Conservation (phyloP, 768 basidiomycete genomes). For the Mycena leptocephala region DNA sequence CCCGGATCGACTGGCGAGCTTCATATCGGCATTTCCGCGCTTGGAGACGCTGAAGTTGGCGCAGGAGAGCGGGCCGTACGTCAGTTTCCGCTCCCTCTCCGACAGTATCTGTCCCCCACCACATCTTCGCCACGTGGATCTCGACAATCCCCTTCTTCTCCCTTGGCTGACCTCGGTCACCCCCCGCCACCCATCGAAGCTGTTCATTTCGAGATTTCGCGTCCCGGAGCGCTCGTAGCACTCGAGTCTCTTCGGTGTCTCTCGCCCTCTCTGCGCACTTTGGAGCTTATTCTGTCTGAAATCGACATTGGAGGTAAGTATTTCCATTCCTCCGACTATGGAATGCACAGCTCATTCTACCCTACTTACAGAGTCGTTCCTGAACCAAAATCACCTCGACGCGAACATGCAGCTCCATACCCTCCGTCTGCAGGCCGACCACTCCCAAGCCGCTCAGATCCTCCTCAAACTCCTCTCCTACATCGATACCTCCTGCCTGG, state of each 20-base stretch:
- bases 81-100: not conserved
- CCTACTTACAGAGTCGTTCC: slow-evolving; percentile 2
- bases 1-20: not conserved
- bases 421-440: slow-evolving; percentile 27
- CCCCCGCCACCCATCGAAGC: not conserved
- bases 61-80: slow-evolving; percentile 20
- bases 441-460: slow-evolving; percentile 23
- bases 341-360: not conserved
- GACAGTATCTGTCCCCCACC: not conserved
- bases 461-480: slow-evolving; percentile 18
- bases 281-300: slow-evolving; percentile 23
- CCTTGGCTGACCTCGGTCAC: slow-evolving; percentile 10
- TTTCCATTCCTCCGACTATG: not conserved
- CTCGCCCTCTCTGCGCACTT: not conserved
- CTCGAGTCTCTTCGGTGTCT: slow-evolving; percentile 16
- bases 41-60: slow-evolving; percentile 27
- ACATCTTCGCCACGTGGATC: slow-evolving; percentile 17
- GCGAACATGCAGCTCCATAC: not conserved
- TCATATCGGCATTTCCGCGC: slow-evolving; percentile 12
- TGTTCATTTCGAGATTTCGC: slow-evolving; percentile 21
- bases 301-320: slow-evolving; percentile 16
- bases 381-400: not conserved
- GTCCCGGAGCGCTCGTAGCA: not conserved
- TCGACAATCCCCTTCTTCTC: slow-evolving; percentile 13
- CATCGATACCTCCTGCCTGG: slow-evolving; percentile 15